phyloP scores from a whole-genome alignment of 1,284 basidiomycete genomes.

The Austropuccinia psidii region DNA sequence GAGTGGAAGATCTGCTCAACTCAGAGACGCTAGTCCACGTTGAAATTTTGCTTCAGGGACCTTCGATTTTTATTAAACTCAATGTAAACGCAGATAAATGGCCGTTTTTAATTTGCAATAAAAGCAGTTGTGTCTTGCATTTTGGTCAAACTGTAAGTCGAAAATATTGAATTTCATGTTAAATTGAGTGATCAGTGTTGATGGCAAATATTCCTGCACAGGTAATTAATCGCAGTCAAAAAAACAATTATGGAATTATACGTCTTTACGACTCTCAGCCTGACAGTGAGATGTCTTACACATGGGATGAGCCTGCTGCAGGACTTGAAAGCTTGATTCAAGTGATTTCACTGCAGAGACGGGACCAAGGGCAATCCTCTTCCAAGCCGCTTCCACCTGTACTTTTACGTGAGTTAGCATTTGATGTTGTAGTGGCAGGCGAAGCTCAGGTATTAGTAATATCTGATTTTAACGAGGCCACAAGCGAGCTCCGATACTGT shows the following conservation, averaged over 20 bases:
- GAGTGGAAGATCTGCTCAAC: constrained; percentile 1
- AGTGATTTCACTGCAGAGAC: constrained; percentile 13
- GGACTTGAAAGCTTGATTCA: constrained; percentile 31
- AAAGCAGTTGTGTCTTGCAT: constrained; percentile 29
- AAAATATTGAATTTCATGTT: too few relatives aligned
- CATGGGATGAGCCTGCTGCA: constrained; percentile 37
- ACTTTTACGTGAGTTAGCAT: too few relatives aligned
- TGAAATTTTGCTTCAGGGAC: constrained; percentile 30
- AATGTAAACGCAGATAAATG: constrained; percentile 30
- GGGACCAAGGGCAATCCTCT: too few relatives aligned
- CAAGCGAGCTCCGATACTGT: constrained; percentile 68
- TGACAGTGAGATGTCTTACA: constrained; percentile 20
- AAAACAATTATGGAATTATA: constrained; percentile 3
- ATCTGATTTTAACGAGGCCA: too few relatives aligned
- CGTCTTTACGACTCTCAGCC: constrained; percentile 27
- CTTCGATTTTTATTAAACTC: constrained; percentile 37
- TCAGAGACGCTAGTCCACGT: constrained; percentile 31
- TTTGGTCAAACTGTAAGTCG: constrained; percentile 34
- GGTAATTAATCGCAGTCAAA: constrained; percentile 10
- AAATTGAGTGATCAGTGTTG: too few relatives aligned
- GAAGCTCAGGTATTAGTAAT: too few relatives aligned
- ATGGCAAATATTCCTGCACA: too few relatives aligned
- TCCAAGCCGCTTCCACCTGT: too few relatives aligned
- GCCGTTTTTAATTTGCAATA: constrained; percentile 34
- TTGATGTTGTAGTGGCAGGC: too few relatives aligned